Evolutionary conservation across 2,329 filamentous ascomycete species (phyloP).

Genomic region (Rutstroemia sydowiana): DNA sequence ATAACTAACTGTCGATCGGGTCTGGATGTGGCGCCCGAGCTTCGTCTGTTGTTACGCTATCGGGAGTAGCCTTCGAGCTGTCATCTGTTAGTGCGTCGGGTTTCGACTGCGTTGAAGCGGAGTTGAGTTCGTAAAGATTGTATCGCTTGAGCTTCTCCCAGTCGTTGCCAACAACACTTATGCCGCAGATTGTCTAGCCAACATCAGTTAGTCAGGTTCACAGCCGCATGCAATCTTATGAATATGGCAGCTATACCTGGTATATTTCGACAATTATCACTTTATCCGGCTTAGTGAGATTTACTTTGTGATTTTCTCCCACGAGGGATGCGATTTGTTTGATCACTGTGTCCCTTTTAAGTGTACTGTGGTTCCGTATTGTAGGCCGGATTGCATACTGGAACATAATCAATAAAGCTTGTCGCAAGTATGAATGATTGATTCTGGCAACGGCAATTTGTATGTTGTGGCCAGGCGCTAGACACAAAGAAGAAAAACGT

Average conservation of each 20-base stretch:
- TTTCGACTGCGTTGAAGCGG: constrained; percentile 20
- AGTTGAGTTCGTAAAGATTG: constrained; percentile 70
- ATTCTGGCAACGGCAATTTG: not conserved
- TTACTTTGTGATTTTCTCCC: constrained; percentile 62
- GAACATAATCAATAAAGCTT: constrained; percentile 2
- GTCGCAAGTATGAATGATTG: not conserved
- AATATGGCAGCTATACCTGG: constrained; percentile 46
- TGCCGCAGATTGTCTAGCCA: constrained; percentile 61
- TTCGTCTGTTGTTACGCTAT: constrained; percentile 23
- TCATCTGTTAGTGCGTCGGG: not conserved
- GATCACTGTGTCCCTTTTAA: constrained; percentile 64
- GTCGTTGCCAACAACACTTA: constrained; percentile 65
- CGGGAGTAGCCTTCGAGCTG: constrained; percentile 15
- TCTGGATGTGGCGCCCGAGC: constrained; percentile 3
- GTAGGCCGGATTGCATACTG: constrained; percentile 82
- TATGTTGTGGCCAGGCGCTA: constrained; percentile 3
- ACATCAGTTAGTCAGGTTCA: constrained; percentile 14
- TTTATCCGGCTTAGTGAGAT: constrained; percentile 70
- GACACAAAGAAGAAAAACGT: constrained; percentile 4
- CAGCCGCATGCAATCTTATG: constrained; percentile 6
- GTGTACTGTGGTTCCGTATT: constrained; percentile 62
- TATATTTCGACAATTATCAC: constrained; percentile 75
- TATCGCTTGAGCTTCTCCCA: constrained; percentile 70
- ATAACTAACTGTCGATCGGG: constrained; percentile 1
- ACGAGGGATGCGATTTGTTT: constrained; percentile 48